These are phyloP conservation scores for Calophaca sinica DNA, from an alignment of 306 rosid genomes.

Conservation along the genomic window DNA sequence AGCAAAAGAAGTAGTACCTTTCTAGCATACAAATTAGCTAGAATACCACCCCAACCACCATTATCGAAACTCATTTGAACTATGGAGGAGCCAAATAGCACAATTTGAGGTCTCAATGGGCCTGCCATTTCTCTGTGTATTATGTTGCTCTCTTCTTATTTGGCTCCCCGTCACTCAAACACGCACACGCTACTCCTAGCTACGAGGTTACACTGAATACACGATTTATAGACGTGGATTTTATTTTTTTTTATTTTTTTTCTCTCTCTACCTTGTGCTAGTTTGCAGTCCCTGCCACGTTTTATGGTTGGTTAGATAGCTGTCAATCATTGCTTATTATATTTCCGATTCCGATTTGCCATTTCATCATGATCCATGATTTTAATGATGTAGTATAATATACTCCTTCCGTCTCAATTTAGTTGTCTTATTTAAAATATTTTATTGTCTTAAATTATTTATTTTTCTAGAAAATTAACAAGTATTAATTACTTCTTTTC, in stretches of 20 bases:
- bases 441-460: no score
- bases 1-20: slow-evolving; percentile 48
- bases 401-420: no score
- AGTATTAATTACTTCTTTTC: no score
- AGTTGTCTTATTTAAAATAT: no score
- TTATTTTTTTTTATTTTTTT: background rate
- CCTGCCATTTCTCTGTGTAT: slow-evolving; percentile 63
- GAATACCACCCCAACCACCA: slow-evolving; percentile 85
- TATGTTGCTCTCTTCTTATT: slow-evolving; percentile 6
- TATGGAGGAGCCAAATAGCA: slow-evolving; percentile 89
- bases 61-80: slow-evolving; percentile 61
- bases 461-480: no score
- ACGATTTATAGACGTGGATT: slow-evolving; percentile 41
- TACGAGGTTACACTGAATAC: background rate
- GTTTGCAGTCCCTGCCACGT: slow-evolving; percentile 21
- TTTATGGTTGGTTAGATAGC: background rate
- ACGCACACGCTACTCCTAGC: no score
- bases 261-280: background rate
- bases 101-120: slow-evolving; percentile 81
- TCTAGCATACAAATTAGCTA: slow-evolving; percentile 71
- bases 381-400: background rate
- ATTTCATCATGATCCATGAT: slow-evolving; percentile 16
- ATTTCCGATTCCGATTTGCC: background rate
- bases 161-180: background rate
- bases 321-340: background rate